A percentile compares a stretch with the other conserved stretches of the same genome.
phyloP scores from a whole-genome alignment of 768 basidiomycete genomes.

The Hydnum rufescens region DNA sequence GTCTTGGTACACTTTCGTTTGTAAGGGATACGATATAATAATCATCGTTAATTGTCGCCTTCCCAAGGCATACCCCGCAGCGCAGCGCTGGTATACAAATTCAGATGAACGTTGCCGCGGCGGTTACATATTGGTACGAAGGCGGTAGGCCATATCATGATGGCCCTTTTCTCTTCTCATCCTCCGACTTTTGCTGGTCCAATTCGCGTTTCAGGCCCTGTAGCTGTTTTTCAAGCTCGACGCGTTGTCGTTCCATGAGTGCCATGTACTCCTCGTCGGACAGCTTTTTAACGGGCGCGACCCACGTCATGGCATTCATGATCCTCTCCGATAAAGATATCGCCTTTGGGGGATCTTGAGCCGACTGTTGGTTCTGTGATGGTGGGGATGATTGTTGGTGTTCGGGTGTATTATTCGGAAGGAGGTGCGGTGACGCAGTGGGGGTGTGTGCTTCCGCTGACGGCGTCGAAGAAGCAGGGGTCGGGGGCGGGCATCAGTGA shows the following conservation, averaged over 20 bases:
- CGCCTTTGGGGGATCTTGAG: not conserved
- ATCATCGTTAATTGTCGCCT: too few species aligned
- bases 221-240: too few species aligned
- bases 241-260: slow-evolving; percentile 38
- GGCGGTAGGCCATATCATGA: not conserved
- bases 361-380: too few species aligned
- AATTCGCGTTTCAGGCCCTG: too few species aligned
- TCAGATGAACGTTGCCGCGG: not conserved
- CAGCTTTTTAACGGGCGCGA: slow-evolving; percentile 35
- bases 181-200: too few species aligned
- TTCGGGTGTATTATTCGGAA: slow-evolving; percentile 34
- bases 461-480: too few species aligned
- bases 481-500: too few species aligned
- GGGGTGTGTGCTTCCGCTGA: too few species aligned
- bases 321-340: slow-evolving; percentile 14
- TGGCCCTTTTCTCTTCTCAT: not conserved
- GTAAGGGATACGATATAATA: slow-evolving; percentile 44
- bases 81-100: not conserved
- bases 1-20: slow-evolving; percentile 56
- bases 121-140: not conserved
- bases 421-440: too few species aligned
- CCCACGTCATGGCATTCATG: slow-evolving; percentile 14
- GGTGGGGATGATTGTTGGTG: slow-evolving; percentile 24
- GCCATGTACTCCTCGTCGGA: slow-evolving; percentile 56
- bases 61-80: not conserved